These are phyloP conservation scores for Scleromitrula shiraiana DNA, from an alignment of 2,329 filamentous ascomycete species.

Conservation along the genomic window DNA sequence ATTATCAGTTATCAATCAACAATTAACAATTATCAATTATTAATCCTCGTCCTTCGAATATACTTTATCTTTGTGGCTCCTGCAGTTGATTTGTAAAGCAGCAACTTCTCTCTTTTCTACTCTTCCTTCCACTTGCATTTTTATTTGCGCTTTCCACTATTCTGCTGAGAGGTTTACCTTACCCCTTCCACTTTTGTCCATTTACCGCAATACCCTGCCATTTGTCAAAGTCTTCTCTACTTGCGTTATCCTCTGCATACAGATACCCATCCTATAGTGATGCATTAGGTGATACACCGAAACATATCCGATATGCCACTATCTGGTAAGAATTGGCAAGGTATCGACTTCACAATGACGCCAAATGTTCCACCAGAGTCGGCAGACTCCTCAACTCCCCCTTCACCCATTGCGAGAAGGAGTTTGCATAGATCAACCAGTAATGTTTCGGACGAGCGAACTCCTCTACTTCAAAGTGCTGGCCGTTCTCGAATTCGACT, in stretches of 20 bases:
- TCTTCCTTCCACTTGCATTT: no score
- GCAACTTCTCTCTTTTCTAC: no score
- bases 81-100: not conserved
- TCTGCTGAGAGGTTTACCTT: no score
- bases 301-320: constrained; percentile 3
- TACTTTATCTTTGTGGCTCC: no score
- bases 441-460: constrained; percentile 23
- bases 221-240: not conserved
- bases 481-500: constrained; percentile 25
- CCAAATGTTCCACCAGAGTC: constrained; percentile 4
- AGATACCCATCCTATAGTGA: not conserved
- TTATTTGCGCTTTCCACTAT: no score
- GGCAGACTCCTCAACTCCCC: constrained; percentile 7
- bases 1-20: no score
- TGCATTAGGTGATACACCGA: constrained; percentile 10
- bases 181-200: no score
- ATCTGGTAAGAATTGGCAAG: constrained; percentile 4
- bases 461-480: constrained; percentile 19
- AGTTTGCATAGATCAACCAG: constrained; percentile 7
- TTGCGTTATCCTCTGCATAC: not conserved
- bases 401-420: constrained; percentile 8
- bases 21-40: no score
- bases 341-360: constrained; percentile 5
- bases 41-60: no score
- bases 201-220: no score